Conservation (phyloP, 1,284 basidiomycete species). For the Cystobasidium sp. region DNA sequence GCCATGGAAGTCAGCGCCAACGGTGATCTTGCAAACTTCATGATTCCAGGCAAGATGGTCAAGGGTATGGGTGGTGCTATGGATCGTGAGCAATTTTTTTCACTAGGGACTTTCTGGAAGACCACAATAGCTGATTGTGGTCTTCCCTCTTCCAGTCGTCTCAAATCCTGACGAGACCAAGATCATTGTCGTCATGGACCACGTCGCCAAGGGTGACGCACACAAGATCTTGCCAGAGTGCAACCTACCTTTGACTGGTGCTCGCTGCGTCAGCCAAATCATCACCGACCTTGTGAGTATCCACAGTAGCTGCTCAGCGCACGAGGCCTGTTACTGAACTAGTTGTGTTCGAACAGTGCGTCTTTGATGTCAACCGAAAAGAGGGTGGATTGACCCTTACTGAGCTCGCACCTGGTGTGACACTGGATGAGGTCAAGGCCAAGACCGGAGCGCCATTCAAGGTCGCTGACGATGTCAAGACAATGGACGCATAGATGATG, state of each 20-base stretch:
- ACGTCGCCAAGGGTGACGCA: constrained; percentile 83
- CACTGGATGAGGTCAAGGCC: constrained; percentile 77
- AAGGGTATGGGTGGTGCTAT: constrained; percentile 86
- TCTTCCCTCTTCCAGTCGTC: constrained; percentile 63
- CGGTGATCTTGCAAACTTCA: constrained; percentile 96
- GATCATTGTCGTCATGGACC: constrained; percentile 74
- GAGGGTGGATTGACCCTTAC: constrained; percentile 74
- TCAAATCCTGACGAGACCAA: constrained; percentile 90
- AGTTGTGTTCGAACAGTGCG: constrained; percentile 57
- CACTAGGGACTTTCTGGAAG: too few relatives aligned
- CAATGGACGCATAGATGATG: constrained; percentile 25
- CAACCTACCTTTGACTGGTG: constrained; percentile 83
- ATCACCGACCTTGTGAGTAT: constrained; percentile 81
- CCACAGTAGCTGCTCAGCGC: background rate
- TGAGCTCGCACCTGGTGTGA: constrained; percentile 81
- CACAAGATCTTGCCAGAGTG: constrained; percentile 85
- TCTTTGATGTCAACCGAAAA: constrained; percentile 82
- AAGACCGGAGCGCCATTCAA: constrained; percentile 81
- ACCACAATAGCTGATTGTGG: too few relatives aligned
- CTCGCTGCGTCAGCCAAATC: constrained; percentile 81
- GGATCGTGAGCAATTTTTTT: too few relatives aligned
- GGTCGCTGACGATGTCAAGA: constrained; percentile 37
- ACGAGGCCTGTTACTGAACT: background rate
- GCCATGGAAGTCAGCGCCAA: constrained; percentile 92
- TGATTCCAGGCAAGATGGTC: constrained; percentile 62